phyloP scores from a whole-genome alignment of 2,329 filamentous ascomycete genomes.

The Sphaceloma murrayae region DNA sequence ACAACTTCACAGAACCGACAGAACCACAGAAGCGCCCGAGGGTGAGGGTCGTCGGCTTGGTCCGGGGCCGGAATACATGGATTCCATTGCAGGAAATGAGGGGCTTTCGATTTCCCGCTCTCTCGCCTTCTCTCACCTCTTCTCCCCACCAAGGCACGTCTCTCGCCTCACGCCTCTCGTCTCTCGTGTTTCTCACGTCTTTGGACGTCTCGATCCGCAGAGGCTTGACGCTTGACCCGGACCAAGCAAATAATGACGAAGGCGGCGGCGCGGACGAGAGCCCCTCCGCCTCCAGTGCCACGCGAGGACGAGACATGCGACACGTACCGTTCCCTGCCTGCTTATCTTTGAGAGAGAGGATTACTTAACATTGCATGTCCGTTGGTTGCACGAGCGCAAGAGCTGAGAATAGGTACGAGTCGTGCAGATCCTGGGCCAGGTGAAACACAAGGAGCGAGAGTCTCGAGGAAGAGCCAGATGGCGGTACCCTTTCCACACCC shows the following conservation, averaged over 20 bases:
- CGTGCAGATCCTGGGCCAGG: slow-evolving; percentile 7
- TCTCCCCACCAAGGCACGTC: no score
- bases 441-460: slow-evolving; percentile 4
- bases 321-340: not conserved
- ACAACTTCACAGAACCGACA: no score
- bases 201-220: no score
- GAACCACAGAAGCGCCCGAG: not conserved
- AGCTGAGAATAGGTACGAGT: not conserved
- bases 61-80: no score
- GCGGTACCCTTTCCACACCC: not conserved
- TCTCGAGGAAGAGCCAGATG: not conserved
- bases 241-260: slow-evolving; percentile 14
- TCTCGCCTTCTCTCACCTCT: not conserved
- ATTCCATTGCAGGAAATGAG: slow-evolving; percentile 14
- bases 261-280: not conserved
- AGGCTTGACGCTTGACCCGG: slow-evolving; percentile 7
- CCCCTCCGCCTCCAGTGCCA: not conserved
- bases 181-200: not conserved
- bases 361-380: no score
- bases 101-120: not conserved
- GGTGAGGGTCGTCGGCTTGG: no score
- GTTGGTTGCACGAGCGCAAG: no score
- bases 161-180: no score
- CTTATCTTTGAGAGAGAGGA: no score
- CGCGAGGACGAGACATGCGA: not conserved